Percentiles rank a stretch among this genome's conserved stretches.
These are phyloP conservation scores for Melaleuca quinquenervia DNA, from an alignment of 345 rosid genomes.

Conservation along the genomic window DNA sequence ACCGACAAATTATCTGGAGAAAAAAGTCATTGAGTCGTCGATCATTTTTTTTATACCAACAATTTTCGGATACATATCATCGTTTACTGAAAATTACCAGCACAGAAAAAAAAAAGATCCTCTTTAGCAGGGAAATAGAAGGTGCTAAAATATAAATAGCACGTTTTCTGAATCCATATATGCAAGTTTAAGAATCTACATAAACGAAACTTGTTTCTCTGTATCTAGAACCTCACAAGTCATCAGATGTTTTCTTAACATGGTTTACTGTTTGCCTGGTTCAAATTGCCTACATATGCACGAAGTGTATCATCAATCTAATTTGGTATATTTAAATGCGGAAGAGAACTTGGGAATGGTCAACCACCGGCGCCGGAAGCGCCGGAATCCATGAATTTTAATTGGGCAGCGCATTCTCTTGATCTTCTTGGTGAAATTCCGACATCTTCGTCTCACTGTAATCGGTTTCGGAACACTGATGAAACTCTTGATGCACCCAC, in stretches of 20 bases:
- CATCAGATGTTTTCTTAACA: not conserved
- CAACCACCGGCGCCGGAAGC: slow-evolving; percentile 46
- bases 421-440: slow-evolving; percentile 35
- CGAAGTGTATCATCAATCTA: slow-evolving; percentile 1
- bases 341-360: slow-evolving; percentile 46
- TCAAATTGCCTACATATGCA: not conserved
- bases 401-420: slow-evolving; percentile 46
- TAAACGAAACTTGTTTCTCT: not conserved
- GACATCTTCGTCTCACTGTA: slow-evolving; percentile 30
- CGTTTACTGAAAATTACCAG: not conserved
- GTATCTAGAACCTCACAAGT: not conserved
- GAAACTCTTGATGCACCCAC: slow-evolving; percentile 21
- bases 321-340: slow-evolving; percentile 31
- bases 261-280: not conserved
- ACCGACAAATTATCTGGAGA: not conserved
- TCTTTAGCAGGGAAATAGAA: not conserved
- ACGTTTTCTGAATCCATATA: not conserved
- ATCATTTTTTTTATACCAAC: not conserved
- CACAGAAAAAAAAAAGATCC: not conserved
- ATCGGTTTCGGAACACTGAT: slow-evolving; percentile 27
- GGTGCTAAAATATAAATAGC: not conserved
- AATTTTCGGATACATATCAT: not conserved
- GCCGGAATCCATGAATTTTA: slow-evolving; percentile 50
- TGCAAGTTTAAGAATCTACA: not conserved
- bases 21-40: not conserved